Base-by-base conservation (phyloP, 306 rosid species). In the Clitoria ternatea region DNA sequence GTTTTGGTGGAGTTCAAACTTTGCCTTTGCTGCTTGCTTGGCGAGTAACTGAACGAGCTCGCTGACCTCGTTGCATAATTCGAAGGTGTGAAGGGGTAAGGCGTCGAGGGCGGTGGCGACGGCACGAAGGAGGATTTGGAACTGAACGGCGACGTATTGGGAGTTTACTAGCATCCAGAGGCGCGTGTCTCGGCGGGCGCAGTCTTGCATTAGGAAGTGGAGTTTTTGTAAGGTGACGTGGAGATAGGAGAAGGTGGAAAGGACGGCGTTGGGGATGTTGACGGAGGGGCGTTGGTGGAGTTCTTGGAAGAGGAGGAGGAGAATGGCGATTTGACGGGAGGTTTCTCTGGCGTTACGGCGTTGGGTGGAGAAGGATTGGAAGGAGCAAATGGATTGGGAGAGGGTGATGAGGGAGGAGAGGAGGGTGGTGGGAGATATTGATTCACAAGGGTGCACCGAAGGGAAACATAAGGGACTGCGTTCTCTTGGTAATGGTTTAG, bases 371-470 rank as follows among this genome's bases (percentile, higher is more conserved):
- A 89, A 85, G 64, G 19, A 42, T 1, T 23, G 75, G 61, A 69
- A 75, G 37, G 26, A 67, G 76, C 78, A 82, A 63, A 89, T 85
- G 29, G 24, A 18, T 14, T 54, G 79, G 9, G 85, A 71, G 44
- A 87, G 85, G 7, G 80, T 45, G 49, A 81, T 70, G 4, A 87
- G 22, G 1, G 91, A 85, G 3, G 68, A 2, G 2, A 89, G 63
- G 47, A 91, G 89, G 18, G 84, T 80, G 17, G 60, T 15, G 5
- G 71, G 65, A 36, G 87, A 84, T 7, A 82, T 45, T 0, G 47
- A 68, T 29, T 44, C 66, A 60, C 91, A 91, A 0, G 97, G 93
- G 19, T 42, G 83, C 13, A 91, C 91, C 4, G 91, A 89, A 42
- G 88, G 91, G 26, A 79, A 75, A 2, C 73, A 63, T 1, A 89